These are phyloP conservation scores for Kwoniella dendrophila DNA, from an alignment of 768 basidiomycete species.

Conservation along the genomic window DNA sequence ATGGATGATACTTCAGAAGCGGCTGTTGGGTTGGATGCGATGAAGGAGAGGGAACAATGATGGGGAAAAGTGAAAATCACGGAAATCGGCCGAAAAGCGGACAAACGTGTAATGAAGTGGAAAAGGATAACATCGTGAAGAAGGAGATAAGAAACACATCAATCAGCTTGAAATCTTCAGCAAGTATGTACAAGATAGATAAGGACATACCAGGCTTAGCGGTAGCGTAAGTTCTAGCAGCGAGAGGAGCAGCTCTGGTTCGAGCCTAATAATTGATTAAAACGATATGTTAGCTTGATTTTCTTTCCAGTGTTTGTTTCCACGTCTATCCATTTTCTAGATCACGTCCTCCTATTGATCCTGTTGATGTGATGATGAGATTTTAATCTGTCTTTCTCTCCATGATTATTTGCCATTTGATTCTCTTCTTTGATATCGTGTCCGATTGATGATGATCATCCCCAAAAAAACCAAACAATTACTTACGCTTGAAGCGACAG, in stretches of 20 bases:
- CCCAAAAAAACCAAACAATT: background rate
- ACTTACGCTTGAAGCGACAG: conserved; percentile 47
- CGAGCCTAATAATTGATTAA: conserved; percentile 46
- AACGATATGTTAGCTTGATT: conserved; percentile 27
- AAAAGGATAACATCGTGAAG: background rate
- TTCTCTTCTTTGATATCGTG: background rate
- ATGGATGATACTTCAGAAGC: conserved; percentile 99
- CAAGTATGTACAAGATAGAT: conserved; percentile 36
- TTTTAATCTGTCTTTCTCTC: no score
- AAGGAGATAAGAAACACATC: no score
- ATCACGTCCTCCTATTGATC: background rate
- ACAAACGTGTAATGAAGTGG: background rate
- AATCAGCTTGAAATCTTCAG: no score
- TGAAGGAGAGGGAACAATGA: background rate
- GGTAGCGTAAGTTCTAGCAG: conserved; percentile 75
- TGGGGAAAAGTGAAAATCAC: conserved; percentile 6
- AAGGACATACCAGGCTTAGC: conserved; percentile 84
- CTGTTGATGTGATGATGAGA: background rate
- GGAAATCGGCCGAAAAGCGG: conserved; percentile 19
- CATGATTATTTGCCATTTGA: background rate
- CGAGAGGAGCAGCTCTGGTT: conserved; percentile 51
- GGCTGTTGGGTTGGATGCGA: conserved; percentile 62
- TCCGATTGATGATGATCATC: background rate
- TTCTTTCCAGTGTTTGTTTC: background rate
- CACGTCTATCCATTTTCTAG: background rate